Evolutionary conservation across 495 filamentous ascomycete genomes (phyloP), one percentile per base, ranked within the genome.

Genomic region (Talaromyces wortmannii): DNA sequence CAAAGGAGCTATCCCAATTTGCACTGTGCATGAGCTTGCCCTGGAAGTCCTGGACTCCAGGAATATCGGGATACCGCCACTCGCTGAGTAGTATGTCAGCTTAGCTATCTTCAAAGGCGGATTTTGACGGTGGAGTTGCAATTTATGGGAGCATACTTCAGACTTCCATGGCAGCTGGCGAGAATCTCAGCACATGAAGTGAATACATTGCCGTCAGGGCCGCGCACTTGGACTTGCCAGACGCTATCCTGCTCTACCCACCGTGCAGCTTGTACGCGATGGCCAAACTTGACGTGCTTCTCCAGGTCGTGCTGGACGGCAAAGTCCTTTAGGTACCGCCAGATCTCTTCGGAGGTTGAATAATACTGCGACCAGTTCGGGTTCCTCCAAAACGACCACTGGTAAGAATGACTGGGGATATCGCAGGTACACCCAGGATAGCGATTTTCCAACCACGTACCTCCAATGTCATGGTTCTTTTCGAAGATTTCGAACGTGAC

Each of bases 401-500:
- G 73, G 73, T 36, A 61, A 53, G 33, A 55, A 55, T 8, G 33
- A 36, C 33, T 36, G 12, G 33, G 45, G n/a, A 47, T 16, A 15
- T 16, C n/a, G 15, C 75, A 71, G 69, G 4, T 47, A 76, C 78
- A 76, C 42, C 82, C 83, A 1, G 82, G 79, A 65, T 86, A 85
- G 48, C 71, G 69, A 53, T 86, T 85, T 61, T 83, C 82, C 50
- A 77, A 80, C 83, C 83, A 87, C 1, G 81, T 83, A 4, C 83
- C 83, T 5, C 81, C 79, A 51, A 85, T 71, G n/a, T 80, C 81
- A 4, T 62, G 62, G 59, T 89, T 89, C 76, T 88, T 88, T 63
- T 89, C 86, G 64, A 86, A 90, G 51, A 85, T 80, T 17, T 78
- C 70, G 32, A 81, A 67, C 13, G 82, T 76, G 50, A 82, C 64